Conservation (phyloP, 805 yeast genomes). For the Yarrowia sp. region DNA sequence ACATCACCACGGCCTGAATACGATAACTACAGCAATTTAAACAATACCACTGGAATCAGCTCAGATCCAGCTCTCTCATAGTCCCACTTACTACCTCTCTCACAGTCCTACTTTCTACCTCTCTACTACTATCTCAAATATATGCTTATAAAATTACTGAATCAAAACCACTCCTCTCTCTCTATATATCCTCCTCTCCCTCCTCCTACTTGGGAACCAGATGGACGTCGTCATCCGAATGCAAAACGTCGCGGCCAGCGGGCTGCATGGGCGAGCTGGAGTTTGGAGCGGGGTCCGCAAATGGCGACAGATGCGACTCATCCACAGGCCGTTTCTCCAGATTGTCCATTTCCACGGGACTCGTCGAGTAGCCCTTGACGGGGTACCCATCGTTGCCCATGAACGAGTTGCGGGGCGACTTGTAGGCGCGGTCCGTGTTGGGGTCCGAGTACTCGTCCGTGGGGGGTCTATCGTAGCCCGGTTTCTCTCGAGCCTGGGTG, state of each 20-base stretch:
- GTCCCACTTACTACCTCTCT: too few species aligned
- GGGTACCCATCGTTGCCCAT: slow-evolving; percentile 11
- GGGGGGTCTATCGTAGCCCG: slow-evolving; percentile 1
- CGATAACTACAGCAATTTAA: too few species aligned
- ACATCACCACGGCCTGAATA: too few species aligned
- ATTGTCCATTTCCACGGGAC: slow-evolving; percentile 17
- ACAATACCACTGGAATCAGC: too few species aligned
- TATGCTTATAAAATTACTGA: slow-evolving; percentile 14
- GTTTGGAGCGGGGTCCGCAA: slow-evolving; percentile 7
- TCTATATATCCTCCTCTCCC: background rate
- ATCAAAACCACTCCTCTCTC: slow-evolving; percentile 9
- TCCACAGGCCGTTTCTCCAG: slow-evolving; percentile 10
- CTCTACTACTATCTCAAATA: too few species aligned
- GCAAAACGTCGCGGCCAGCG: slow-evolving; percentile 17
- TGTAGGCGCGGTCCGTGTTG: slow-evolving; percentile 13
- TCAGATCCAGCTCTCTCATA: too few species aligned
- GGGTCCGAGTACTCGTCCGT: slow-evolving; percentile 8
- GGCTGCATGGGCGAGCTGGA: slow-evolving; percentile 15
- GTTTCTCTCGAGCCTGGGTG: background rate
- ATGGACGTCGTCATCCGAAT: slow-evolving; percentile 10
- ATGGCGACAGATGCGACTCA: slow-evolving; percentile 13
- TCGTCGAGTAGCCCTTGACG: slow-evolving; percentile 17
- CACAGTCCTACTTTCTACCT: too few species aligned
- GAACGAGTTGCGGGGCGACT: slow-evolving; percentile 7
- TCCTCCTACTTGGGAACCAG: slow-evolving; percentile 5